Evolutionary conservation across 2,329 filamentous ascomycete species (phyloP).

Genomic region (Lojkania enalia): DNA sequence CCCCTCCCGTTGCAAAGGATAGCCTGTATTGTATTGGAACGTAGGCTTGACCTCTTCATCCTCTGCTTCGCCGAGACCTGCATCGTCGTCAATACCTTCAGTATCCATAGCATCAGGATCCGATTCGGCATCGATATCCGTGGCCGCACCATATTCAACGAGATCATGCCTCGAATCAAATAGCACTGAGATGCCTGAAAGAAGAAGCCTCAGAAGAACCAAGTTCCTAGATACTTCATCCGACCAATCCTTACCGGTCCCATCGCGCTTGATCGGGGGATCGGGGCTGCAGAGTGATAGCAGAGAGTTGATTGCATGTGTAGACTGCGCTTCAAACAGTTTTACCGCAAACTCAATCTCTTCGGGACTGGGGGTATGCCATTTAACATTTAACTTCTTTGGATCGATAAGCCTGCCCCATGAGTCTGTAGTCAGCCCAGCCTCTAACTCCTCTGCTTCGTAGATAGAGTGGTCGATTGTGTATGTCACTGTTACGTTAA

Average conservation of each 20-base stretch:
- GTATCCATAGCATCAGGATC: slow-evolving; percentile 48
- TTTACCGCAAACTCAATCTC: slow-evolving; percentile 90
- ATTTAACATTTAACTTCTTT: slow-evolving; percentile 77
- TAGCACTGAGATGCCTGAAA: slow-evolving; percentile 85
- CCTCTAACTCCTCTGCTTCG: slow-evolving; percentile 72
- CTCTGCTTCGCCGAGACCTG: slow-evolving; percentile 66
- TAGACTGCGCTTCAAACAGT: slow-evolving; percentile 82
- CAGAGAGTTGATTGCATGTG: slow-evolving; percentile 73
- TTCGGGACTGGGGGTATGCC: slow-evolving; percentile 80
- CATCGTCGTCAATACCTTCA: slow-evolving; percentile 53
- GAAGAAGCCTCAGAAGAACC: slow-evolving; percentile 82
- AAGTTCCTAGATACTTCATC: slow-evolving; percentile 92
- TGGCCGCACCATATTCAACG: slow-evolving; percentile 37
- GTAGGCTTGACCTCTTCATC: slow-evolving; percentile 83
- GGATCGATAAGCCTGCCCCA: slow-evolving; percentile 83
- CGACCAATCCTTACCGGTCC: slow-evolving; percentile 98
- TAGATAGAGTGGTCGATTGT: slow-evolving; percentile 87
- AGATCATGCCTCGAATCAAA: slow-evolving; percentile 70
- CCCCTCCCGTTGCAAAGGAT: slow-evolving; percentile 68
- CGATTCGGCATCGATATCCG: slow-evolving; percentile 56
- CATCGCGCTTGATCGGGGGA: slow-evolving; percentile 82
- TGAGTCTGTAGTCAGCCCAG: slow-evolving; percentile 73
- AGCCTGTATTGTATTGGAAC: slow-evolving; percentile 87
- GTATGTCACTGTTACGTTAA: slow-evolving; percentile 94
- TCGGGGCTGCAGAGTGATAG: slow-evolving; percentile 78